Evolutionary conservation across 768 basidiomycete genomes (phyloP).

Genomic region (Boletus rubescentipes): DNA sequence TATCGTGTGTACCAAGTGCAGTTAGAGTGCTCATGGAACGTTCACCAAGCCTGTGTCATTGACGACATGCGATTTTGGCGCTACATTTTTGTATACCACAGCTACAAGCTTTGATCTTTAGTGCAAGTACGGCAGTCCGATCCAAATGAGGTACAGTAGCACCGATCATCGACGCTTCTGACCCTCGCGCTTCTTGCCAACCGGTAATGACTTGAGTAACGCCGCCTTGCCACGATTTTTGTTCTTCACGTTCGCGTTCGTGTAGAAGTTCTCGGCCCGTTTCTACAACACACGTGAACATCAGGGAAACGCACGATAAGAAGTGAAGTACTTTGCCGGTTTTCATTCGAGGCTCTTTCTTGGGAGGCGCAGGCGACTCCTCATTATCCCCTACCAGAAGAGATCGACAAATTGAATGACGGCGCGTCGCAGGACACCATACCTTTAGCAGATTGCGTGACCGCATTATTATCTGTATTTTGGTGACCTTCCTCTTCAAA

Average conservation of each 20-base stretch:
- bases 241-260: conserved; percentile 82
- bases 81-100: conserved; percentile 15
- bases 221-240: conserved; percentile 70
- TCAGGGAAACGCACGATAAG: background rate
- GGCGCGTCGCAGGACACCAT: conserved; percentile 12
- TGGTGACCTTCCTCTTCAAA: conserved; percentile 55
- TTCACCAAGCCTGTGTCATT: conserved; percentile 4
- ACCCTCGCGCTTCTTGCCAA: conserved; percentile 48
- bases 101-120: conserved; percentile 7
- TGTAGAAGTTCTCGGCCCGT: conserved; percentile 89
- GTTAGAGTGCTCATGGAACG: conserved; percentile 11
- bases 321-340: conserved; percentile 74
- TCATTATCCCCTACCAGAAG: conserved; percentile 32
- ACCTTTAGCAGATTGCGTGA: conserved; percentile 17
- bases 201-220: conserved; percentile 54
- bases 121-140: conserved; percentile 7
- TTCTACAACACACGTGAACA: conserved; percentile 47
- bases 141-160: conserved; percentile 17
- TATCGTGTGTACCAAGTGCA: conserved; percentile 30
- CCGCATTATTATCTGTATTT: conserved; percentile 16
- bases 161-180: conserved; percentile 35
- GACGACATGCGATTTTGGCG: background rate
- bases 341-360: conserved; percentile 81
- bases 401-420: conserved; percentile 4
- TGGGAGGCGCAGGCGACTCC: conserved; percentile 33